Evolutionary conservation across 768 basidiomycete species (phyloP).

Genomic region (Termitomyces sp.): DNA sequence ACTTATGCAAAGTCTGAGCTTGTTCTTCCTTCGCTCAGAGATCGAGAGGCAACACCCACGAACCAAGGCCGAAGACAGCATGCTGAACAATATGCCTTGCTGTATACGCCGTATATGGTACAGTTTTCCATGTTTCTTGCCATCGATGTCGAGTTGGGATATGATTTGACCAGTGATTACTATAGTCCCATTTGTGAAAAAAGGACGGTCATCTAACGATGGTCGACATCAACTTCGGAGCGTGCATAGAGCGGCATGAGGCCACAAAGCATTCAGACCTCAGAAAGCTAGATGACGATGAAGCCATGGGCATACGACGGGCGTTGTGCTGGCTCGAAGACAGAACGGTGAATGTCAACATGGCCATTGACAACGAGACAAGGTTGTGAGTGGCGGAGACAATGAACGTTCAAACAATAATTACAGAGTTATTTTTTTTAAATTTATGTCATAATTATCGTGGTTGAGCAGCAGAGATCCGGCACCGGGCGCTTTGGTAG

Average conservation of each 20-base stretch:
- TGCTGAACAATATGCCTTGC: too few species aligned
- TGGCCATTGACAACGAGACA: neutral
- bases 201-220: neutral
- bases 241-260: too few species aligned
- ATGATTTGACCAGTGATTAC: neutral
- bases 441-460: too few species aligned
- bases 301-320: neutral
- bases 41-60: too few species aligned
- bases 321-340: neutral
- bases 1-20: neutral
- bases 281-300: too few species aligned
- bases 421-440: too few species aligned
- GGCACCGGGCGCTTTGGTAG: too few species aligned
- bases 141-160: neutral
- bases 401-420: neutral
- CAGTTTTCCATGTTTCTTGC: neutral
- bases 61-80: neutral
- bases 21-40: too few species aligned
- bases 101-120: too few species aligned
- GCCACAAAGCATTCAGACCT: neutral
- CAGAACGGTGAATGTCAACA: neutral
- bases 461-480: neutral
- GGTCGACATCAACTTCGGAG: neutral
- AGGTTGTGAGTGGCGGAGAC: neutral
- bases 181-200: neutral